These are phyloP conservation scores for Hymenotorrendiella dingleyae DNA, from an alignment of 2,329 filamentous ascomycete genomes.

Conservation along the genomic window DNA sequence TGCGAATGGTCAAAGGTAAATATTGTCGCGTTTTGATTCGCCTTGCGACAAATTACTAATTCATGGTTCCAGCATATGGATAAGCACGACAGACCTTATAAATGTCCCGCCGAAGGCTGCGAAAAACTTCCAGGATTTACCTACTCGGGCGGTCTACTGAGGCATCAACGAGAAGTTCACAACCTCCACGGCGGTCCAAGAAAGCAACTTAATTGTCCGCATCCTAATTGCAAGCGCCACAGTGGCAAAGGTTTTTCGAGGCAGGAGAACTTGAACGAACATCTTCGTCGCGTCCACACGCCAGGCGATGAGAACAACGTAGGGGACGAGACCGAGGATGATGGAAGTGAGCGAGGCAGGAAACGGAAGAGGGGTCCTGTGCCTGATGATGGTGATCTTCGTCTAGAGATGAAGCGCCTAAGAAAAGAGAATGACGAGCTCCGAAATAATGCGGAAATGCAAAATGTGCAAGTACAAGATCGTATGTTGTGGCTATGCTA, in stretches of 20 bases:
- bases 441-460: slow-evolving; percentile 42
- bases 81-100: slow-evolving; percentile 91
- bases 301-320: slow-evolving; percentile 33
- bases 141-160: slow-evolving; percentile 81
- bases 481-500: too few species aligned
- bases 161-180: slow-evolving; percentile 92
- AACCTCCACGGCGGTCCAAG: slow-evolving; percentile 67
- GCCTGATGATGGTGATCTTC: slow-evolving; percentile 41
- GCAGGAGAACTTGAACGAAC: slow-evolving; percentile 90
- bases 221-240: slow-evolving; percentile 81
- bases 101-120: slow-evolving; percentile 75
- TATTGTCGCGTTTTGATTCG: slow-evolving; percentile 21
- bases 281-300: slow-evolving; percentile 82
- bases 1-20: slow-evolving; percentile 86
- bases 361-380: slow-evolving; percentile 40
- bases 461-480: slow-evolving; percentile 29
- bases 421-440: slow-evolving; percentile 59
- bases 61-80: slow-evolving; percentile 76
- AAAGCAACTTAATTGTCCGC: slow-evolving; percentile 80
- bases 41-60: slow-evolving; percentile 1
- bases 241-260: slow-evolving; percentile 85
- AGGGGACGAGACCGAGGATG: slow-evolving; percentile 36
- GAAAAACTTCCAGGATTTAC: slow-evolving; percentile 92
- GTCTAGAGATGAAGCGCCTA: slow-evolving; percentile 61
- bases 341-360: slow-evolving; percentile 39